Base-by-base conservation (phyloP, 768 basidiomycete genomes). In the Agrocybe praecox region DNA sequence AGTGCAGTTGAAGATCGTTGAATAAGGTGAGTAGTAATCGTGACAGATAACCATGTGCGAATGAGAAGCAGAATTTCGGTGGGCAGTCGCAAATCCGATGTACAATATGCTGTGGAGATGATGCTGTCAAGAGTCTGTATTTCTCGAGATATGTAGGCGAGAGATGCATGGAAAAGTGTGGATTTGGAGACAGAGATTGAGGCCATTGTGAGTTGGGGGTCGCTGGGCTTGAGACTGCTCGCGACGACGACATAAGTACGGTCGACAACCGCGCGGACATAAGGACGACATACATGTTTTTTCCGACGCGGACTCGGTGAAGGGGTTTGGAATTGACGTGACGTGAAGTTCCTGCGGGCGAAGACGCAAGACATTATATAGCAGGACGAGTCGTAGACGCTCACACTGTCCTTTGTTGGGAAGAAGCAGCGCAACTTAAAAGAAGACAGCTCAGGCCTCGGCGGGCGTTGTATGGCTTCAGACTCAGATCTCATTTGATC, bases 41-140 rank as follows among this genome's bases (percentile, higher is more conserved):
- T 52, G 6, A 76, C 72, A 54, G 81, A 70, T 33, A 86, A 74
- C 45, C 78, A 72, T 17, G 69, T 68, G 45, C 85, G 82, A 57
- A 87, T 78, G 62, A 78, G 61, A 34, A 83, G 72, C 43, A 85
- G 74, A n/a, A 86, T 59, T 58, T 87, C 85, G 19, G 76, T 61
- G 15, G 85, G 85, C 19, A 86, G 62, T 34, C 49, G 56, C 44
- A 66, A 56, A 22, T 55, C 48, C n/a, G 55, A 57, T 21, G 48
- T 51, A 26, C 34, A 50, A 46, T 55, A 29, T 17, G 62, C 32
- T 45, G 50, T 56, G 15, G 49, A 64, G 49, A 80, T 74, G 62
- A 77, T 66, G 4, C 66, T 58, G 61, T 82, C 80, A 54, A 82
- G 59, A 14, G 78, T 71, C 46, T 67, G 70, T 61, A 85, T 62